Base-by-base conservation (phyloP, 495 filamentous ascomycete genomes). In the Parachaetomium inaequale region DNA sequence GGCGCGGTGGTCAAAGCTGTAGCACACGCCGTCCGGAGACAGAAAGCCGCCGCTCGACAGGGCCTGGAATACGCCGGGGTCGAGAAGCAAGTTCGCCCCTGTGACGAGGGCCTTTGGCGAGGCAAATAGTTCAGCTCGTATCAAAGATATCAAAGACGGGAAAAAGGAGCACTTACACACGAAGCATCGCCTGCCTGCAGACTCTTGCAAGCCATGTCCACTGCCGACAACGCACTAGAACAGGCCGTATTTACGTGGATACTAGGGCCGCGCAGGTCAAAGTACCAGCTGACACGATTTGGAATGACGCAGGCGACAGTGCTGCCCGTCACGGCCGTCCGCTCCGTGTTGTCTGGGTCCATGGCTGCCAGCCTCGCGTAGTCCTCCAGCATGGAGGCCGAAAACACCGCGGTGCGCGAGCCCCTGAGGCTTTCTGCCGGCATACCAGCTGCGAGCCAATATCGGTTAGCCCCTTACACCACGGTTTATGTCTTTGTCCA, bases 241-340 rank as follows among this genome's bases (percentile, higher is more conserved):
- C 85, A 86, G 4, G 79, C 84, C 0, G 82, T 84, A 61, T 81
- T 80, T 28, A 85, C 66, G 15, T 76, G 75, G 53, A 79, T 72
- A 52, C 76, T 79, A 4, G 79, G 74, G 0, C 82, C 83, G 34
- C 70, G 69, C 12, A 81, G 73, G 58, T 83, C 74, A 55, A 74
- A 82, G 65, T 80, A 82, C 28, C 74, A 78, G 11, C 78, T 78
- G 7, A 85, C 68, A 1, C 82, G 75, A 61, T 83, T 84, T 8
- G 81, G 74, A 42, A 82, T 63, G 36, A 84, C 80, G 3, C 36
- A n/a, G n/a, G n/a, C 40, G 0, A 15, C 1, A 11, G 19, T 21
- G 1, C 5, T 57, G 23, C 54, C 54, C 5, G 32, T 34, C 6
- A 11, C 32, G 6, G 32, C 5, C 6, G 5, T 6, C 6, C 32